phyloP scores from a whole-genome alignment of 306 rosid species.

The Fagus crenata region DNA sequence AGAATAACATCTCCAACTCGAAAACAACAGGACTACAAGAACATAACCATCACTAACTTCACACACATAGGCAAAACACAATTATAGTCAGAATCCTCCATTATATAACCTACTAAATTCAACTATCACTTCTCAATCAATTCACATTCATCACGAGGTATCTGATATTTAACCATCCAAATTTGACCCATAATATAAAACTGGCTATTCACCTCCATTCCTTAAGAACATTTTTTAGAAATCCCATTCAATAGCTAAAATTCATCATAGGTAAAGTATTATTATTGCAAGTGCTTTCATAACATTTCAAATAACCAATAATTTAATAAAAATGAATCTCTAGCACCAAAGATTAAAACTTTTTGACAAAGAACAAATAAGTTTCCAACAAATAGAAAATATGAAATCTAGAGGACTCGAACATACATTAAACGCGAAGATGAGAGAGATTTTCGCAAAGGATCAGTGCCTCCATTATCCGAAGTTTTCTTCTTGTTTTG shows the following conservation, averaged over 20 bases:
- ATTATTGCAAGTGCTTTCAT: too few relatives aligned
- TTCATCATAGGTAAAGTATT: background rate
- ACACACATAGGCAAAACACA: background rate
- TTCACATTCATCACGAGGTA: background rate
- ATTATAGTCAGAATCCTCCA: background rate
- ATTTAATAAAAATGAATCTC: background rate
- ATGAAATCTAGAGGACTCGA: background rate
- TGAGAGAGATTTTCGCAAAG: conserved; percentile 47
- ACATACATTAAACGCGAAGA: conserved; percentile 57
- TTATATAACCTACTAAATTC: background rate
- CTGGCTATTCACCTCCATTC: background rate
- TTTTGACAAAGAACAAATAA: background rate
- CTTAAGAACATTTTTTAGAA: background rate
- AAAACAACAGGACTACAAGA: background rate
- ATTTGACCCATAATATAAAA: background rate
- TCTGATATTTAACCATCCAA: background rate
- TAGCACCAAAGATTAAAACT: background rate
- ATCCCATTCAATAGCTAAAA: background rate
- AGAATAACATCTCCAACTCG: background rate
- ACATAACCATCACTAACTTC: background rate
- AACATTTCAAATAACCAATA: background rate
- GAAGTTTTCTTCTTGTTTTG: conserved; percentile 52
- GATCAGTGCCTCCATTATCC: conserved; percentile 49
- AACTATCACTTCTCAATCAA: background rate
- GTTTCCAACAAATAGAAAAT: background rate